Base-by-base conservation (phyloP, 1,139 yeast genomes). In the Pichia sp. region DNA sequence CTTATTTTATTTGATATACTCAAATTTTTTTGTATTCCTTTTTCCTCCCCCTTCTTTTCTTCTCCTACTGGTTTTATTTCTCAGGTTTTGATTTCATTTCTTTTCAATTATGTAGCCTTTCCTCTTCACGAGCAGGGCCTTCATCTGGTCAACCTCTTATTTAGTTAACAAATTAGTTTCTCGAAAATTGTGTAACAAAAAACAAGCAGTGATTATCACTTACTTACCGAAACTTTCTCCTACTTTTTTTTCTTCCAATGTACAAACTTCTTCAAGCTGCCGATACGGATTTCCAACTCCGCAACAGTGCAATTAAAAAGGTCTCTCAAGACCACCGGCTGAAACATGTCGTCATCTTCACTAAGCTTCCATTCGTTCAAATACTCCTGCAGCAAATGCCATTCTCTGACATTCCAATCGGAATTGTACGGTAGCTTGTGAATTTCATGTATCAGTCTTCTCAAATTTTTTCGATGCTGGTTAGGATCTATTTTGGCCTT, bases 291-390 rank as follows among this genome's bases (percentile, higher is more conserved):
- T 3, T 54, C 53, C 10, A 66, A 47, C 43, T 65, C 69, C n/a
- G 59, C 57, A 8, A 61, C 48, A n/a, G 56, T 33, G 56, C 69
- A 66, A 9, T 53, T 60, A 38, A 66, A 66, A 27, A 61, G 57
- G 6, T 56, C 54, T 17, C 55, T 45, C 14, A 65, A 53, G 12
- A 54, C 52, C 7, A 49, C 49, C 4, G 58, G 54, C 9, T 61
- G 52, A 50, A 65, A 59, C 52, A 65, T 55, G 1, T 47, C 47
- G 24, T 52, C 47, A 45, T 63, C 59, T 4, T 45, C 50, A 6
- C 65, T 63, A 4, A 56, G 55, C 29, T 46, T 49, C 59, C 59
- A 60, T 27, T 49, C 53, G 6, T 51, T 52, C 12, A 60, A 30
- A 38, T 57, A 59, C 20, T 43, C 46, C 41, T 56, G 59, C 27